phyloP scores from a whole-genome alignment of 1,284 basidiomycete genomes.

The Jaminaea rosea region DNA sequence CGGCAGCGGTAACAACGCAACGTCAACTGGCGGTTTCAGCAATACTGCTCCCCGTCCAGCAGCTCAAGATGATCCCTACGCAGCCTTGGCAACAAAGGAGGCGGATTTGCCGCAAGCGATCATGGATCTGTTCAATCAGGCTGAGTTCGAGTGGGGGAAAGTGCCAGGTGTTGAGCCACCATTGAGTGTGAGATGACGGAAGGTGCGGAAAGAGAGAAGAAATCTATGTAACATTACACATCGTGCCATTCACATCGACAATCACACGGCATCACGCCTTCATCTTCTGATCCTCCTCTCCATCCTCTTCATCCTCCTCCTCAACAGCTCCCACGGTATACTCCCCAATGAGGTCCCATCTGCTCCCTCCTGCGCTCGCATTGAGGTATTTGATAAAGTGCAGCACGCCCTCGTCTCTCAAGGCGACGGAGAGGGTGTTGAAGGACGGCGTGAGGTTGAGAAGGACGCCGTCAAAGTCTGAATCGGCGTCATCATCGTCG shows the following conservation, averaged over 20 bases:
- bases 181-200: slow-evolving; percentile 5
- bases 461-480: slow-evolving; percentile 69
- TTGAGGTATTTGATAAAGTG: slow-evolving; percentile 45
- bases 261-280: background rate
- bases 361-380: slow-evolving; percentile 36
- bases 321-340: slow-evolving; percentile 37
- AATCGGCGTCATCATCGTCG: slow-evolving; percentile 51
- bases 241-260: background rate
- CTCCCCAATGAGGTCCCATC: slow-evolving; percentile 45
- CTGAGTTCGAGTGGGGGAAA: slow-evolving; percentile 8
- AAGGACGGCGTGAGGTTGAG: slow-evolving; percentile 82
- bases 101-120: slow-evolving; percentile 1
- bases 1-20: no score
- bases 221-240: background rate
- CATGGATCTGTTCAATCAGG: slow-evolving; percentile 1
- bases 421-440: slow-evolving; percentile 78
- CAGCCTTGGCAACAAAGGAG: background rate
- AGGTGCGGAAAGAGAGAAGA: no score
- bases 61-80: background rate
- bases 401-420: slow-evolving; percentile 88
- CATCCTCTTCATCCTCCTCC: slow-evolving; percentile 12
- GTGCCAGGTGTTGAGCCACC: slow-evolving; percentile 10
- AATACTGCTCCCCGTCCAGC: no score
- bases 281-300: background rate
- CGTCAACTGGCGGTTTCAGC: no score